Evolutionary conservation across 768 basidiomycete species (phyloP), one percentile per base, ranked within the genome.

Genomic region (Suillus subalutaceus): DNA sequence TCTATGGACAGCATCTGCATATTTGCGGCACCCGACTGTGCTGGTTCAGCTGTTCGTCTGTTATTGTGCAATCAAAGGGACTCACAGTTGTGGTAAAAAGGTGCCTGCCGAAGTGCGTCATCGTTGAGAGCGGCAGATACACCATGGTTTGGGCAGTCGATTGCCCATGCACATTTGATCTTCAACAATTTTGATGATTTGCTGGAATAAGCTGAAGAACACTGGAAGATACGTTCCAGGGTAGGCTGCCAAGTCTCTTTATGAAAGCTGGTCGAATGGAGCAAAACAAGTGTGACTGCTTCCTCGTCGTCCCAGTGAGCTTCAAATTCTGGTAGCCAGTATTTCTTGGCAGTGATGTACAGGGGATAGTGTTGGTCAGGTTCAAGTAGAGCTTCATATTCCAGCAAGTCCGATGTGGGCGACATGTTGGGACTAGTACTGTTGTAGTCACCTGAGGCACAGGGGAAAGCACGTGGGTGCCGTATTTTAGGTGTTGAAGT

Each of bases 71-170:
- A 41, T 58, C 15, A 44, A 23, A 53, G 6, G 12, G 59, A 67
- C 84, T 68, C 70, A 88, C 85, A 88, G 58, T 78, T 77, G 56
- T 79, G 80, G 57, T 79, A 78, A 72, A 80, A 85, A 40, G 81
- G 82, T 7, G 81, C 79, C 7, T 72, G 71, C 50, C 78, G 79
- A 63, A 90, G 77, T 1, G 79, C 72, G n/a, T 71, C 68, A 56
- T 82, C 81, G 72, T 91, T 91, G 68, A 88, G 70, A 62, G 73
- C 64, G 0, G 83, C 87, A 7, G 89, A 84, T 70, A 85, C 85
- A 15, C 90, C 90, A 72, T 91, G 90, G 70, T 91, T 91, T 3
- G 90, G 90, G 72, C 89, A 89, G 65, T 91, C 90, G 67, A 91
- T 80, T 44, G 82, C 81, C 88, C 89, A 91, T 23, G 88, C 89